Percentiles rank a stretch among this genome's conserved stretches.
Conservation (phyloP, 2,329 filamentous ascomycete species). For the Xylariales sp. region DNA sequence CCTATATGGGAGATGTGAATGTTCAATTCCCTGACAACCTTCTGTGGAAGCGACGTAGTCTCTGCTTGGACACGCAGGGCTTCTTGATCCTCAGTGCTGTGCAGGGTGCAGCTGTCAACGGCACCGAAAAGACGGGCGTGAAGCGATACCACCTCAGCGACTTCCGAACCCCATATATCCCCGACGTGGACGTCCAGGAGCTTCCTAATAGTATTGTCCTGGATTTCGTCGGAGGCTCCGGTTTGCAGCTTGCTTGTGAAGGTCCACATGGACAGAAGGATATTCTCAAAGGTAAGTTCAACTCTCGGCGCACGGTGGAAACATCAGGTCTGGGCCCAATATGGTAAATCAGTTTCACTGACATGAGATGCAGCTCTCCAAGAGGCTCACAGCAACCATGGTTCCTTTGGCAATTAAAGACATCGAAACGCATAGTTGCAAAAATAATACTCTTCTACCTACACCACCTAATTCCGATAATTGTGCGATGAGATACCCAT, state of each 20-base stretch:
- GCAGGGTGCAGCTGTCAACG: constrained; percentile 50
- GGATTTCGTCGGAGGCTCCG: constrained; percentile 57
- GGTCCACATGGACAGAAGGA: constrained; percentile 54
- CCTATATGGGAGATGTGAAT: constrained; percentile 85
- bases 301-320: too few relatives aligned
- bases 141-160: constrained; percentile 85
- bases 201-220: constrained; percentile 76
- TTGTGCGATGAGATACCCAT: too few relatives aligned
- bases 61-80: constrained; percentile 79
- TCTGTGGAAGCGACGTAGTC: constrained; percentile 89
- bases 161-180: constrained; percentile 73
- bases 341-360: not conserved
- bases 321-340: not conserved
- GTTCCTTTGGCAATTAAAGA: constrained; percentile 24
- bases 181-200: constrained; percentile 89
- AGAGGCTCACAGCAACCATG: constrained; percentile 34
- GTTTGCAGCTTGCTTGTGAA: constrained; percentile 60
- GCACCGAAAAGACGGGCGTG: constrained; percentile 49
- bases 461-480: too few relatives aligned
- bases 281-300: constrained; percentile 47
- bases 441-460: too few relatives aligned
- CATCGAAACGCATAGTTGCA: too few relatives aligned
- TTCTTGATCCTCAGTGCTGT: constrained; percentile 75
- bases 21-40: constrained; percentile 96
- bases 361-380: constrained; percentile 30